Evolutionary conservation across 1,139 yeast genomes (phyloP), one percentile per base, ranked within the genome.

Genomic region (Ogataea hybrid): DNA sequence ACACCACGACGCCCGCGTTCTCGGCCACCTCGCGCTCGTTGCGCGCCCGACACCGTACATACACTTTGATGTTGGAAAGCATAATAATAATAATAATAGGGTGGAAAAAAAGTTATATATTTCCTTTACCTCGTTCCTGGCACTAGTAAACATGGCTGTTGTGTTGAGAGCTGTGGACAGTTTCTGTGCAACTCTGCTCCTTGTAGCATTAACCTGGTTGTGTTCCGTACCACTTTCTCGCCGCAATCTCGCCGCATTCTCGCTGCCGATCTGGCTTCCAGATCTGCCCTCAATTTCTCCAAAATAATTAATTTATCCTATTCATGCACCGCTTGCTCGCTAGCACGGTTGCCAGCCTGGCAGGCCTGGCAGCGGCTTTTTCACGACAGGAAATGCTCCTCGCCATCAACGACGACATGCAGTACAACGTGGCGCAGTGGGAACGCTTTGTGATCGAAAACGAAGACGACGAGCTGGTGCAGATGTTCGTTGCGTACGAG

Each of bases 1-100:
- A 53, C 10, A 56, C 54, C 17, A 52, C 59, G 2, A 56, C 59
- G 8, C 57, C 59, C 11, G 57, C 50, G 37, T 53, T 52, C 37
- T 56, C 61, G 4, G 37, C 23, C 12, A 56, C 48, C 37, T 57
- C 59, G 23, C 59, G 41, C 15, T 43, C 46, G 36, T 46, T 56
- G 39, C 61, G 41, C 2, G 57, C 48, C 27, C 61, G 44, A 31
- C 58, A 52, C 35, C 59, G 47, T 15, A 56, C 59, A 43, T 39
- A 54, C 10, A 56, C 59, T 22, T 47, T 52, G 31, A 54, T 51
- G 31, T 54, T 54, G 3, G 40, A 37, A 37, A 37, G 35, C 38
- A 37, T 31, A 37, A 25, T 14, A 31, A 20, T 23, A 12, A n/a
- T n/a, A n/a, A n/a, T n/a, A n/a, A n/a, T n/a, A n/a, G 30, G 21